Evolutionary conservation across 768 basidiomycete genomes (phyloP).

Genomic region (Psilocybe cubensis): DNA sequence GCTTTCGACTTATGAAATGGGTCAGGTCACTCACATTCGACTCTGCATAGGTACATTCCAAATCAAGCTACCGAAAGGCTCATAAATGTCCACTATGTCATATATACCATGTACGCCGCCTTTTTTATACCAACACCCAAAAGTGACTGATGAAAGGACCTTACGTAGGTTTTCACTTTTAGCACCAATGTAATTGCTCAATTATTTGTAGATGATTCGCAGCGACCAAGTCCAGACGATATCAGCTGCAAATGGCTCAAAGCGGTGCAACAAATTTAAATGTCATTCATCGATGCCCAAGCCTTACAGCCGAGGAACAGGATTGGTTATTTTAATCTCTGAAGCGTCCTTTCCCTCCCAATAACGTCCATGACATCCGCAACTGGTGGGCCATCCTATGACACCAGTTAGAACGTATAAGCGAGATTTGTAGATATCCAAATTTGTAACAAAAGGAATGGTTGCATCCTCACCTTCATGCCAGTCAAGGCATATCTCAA

Average conservation of each 20-base stretch:
- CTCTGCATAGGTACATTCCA: slow-evolving; percentile 73
- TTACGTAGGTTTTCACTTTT: no score
- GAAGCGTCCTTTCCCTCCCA: slow-evolving; percentile 44
- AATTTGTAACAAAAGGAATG: background rate
- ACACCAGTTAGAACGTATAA: no score
- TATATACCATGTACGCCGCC: background rate
- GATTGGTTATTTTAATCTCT: slow-evolving; percentile 33
- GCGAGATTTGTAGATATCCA: no score
- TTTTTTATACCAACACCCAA: background rate
- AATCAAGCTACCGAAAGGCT: slow-evolving; percentile 73
- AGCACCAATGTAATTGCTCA: no score
- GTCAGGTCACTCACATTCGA: background rate
- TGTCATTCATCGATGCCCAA: no score
- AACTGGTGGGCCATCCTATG: slow-evolving; percentile 52
- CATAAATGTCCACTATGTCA: slow-evolving; percentile 14
- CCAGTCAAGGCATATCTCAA: slow-evolving; percentile 82
- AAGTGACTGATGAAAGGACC: no score
- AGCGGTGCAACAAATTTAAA: no score
- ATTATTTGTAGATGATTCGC: no score
- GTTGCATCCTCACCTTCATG: slow-evolving; percentile 62
- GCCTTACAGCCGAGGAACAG: background rate
- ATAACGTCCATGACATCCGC: slow-evolving; percentile 47
- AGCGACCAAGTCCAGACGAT: no score
- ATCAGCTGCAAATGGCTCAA: no score
- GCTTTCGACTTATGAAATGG: slow-evolving; percentile 2